Evolutionary conservation across 2,329 filamentous ascomycete genomes (phyloP).

Genomic region (Endothia cerciana): DNA sequence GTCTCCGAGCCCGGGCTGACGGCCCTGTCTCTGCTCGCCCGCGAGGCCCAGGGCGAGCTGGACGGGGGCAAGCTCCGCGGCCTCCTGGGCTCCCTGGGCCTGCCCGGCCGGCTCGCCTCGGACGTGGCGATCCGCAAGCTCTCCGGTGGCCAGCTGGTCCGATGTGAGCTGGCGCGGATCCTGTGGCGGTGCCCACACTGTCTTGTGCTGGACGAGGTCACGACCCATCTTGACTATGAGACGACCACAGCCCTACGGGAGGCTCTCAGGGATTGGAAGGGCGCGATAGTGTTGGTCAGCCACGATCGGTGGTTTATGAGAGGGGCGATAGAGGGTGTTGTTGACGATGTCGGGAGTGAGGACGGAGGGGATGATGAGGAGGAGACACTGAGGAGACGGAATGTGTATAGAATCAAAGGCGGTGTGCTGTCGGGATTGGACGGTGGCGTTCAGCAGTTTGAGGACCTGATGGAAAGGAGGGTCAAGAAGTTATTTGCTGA

Average conservation of each 20-base stretch:
- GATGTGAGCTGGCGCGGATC: constrained; percentile 67
- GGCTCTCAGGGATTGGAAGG: constrained; percentile 69
- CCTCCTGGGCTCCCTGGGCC: constrained; percentile 69
- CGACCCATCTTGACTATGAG: constrained; percentile 83
- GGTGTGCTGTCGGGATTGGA: constrained; percentile 60
- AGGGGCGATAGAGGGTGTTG: constrained; percentile 68
- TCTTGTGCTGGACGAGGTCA: constrained; percentile 79
- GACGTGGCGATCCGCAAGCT: constrained; percentile 74
- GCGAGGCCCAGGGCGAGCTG: constrained; percentile 55
- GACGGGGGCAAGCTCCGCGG: constrained; percentile 70
- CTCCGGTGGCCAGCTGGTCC: constrained; percentile 78
- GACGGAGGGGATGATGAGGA: constrained; percentile 50
- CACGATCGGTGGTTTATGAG: constrained; percentile 84
- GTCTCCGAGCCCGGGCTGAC: constrained; percentile 57
- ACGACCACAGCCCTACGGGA: constrained; percentile 73
- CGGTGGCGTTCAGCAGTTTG: constrained; percentile 68
- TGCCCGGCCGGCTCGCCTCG: constrained; percentile 71
- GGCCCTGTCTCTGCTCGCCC: constrained; percentile 65
- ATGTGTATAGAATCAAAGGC: constrained; percentile 63
- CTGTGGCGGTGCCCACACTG: constrained; percentile 72
- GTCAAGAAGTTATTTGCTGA: constrained; percentile 49
- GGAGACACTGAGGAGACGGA: constrained; percentile 48
- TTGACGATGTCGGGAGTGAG: constrained; percentile 44
- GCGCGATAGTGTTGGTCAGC: constrained; percentile 76
- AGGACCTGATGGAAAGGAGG: constrained; percentile 63